A percentile compares a stretch with the other conserved stretches of the same genome.
Conservation (phyloP, 129 eudicot genomes). For the Lactuca saligna region DNA sequence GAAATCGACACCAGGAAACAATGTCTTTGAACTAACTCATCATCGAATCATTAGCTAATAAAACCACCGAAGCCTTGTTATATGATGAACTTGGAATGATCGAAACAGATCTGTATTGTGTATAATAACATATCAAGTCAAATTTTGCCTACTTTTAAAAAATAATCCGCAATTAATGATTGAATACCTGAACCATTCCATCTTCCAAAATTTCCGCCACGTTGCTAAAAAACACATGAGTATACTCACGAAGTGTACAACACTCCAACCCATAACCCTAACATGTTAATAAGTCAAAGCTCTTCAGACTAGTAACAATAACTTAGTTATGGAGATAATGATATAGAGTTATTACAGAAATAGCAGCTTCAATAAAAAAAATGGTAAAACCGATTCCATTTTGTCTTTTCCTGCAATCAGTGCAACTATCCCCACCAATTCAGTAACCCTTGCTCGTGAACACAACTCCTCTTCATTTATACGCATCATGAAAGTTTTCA, state of each 20-base stretch:
- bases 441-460: slow-evolving; percentile 96
- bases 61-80: too few relatives aligned
- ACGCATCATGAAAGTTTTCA: slow-evolving; percentile 79
- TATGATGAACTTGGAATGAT: too few relatives aligned
- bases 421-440: slow-evolving; percentile 87
- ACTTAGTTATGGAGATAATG: slow-evolving; percentile 5
- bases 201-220: slow-evolving; percentile 77
- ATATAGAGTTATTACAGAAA: slow-evolving; percentile 43
- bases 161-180: neutral
- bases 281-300: slow-evolving; percentile 23
- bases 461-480: slow-evolving; percentile 72
- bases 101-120: slow-evolving; percentile 40
- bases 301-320: neutral
- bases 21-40: too few relatives aligned
- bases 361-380: slow-evolving; percentile 85
- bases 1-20: too few relatives aligned
- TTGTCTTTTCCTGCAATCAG: slow-evolving; percentile 72
- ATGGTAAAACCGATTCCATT: slow-evolving; percentile 81
- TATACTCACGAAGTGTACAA: slow-evolving; percentile 84
- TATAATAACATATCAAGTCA: slow-evolving; percentile 16
- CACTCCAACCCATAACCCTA: slow-evolving; percentile 83
- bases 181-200: slow-evolving; percentile 68
- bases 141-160: neutral
- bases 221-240: slow-evolving; percentile 95
- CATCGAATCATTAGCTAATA: too few relatives aligned